A percentile compares a stretch with the other conserved stretches of the same genome.
phyloP scores from a whole-genome alignment of 2,329 filamentous ascomycete species.

The Cordyceps sp. region DNA sequence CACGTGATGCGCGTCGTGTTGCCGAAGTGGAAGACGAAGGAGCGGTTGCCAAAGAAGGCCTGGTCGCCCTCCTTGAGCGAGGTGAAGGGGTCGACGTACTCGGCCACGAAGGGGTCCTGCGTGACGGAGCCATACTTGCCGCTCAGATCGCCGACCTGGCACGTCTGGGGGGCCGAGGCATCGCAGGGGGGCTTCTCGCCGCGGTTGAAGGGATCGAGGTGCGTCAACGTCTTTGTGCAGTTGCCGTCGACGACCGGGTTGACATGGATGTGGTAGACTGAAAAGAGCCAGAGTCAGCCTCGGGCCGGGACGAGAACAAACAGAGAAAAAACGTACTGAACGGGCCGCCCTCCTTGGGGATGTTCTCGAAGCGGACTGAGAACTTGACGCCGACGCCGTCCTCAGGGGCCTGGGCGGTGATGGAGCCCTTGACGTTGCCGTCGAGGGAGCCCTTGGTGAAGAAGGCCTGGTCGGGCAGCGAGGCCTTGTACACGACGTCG shows the following conservation, averaged over 20 bases:
- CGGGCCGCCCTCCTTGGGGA: slow-evolving; percentile 39
- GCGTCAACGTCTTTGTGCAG: slow-evolving; percentile 50
- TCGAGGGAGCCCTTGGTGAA: slow-evolving; percentile 27
- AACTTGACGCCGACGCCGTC: slow-evolving; percentile 39
- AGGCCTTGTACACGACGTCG: slow-evolving; percentile 35
- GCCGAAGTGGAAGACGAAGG: slow-evolving; percentile 45
- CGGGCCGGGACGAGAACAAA: too few relatives aligned
- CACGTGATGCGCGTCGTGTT: slow-evolving; percentile 50
- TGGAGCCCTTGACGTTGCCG: slow-evolving; percentile 23
- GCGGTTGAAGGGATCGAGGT: slow-evolving; percentile 55
- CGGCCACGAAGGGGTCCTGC: slow-evolving; percentile 27
- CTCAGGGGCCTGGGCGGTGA: slow-evolving; percentile 27
- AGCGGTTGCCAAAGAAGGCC: slow-evolving; percentile 48
- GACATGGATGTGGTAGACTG: slow-evolving; percentile 60
- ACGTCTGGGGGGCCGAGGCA: slow-evolving; percentile 36
- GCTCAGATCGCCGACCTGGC: slow-evolving; percentile 61
- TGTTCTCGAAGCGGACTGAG: slow-evolving; percentile 36
- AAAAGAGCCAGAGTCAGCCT: too few relatives aligned
- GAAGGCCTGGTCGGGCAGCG: slow-evolving; percentile 34
- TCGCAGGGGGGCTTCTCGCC: slow-evolving; percentile 48
- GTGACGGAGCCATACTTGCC: slow-evolving; percentile 55
- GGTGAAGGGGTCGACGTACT: slow-evolving; percentile 40
- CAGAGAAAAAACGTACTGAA: slow-evolving; percentile 30
- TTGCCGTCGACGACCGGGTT: slow-evolving; percentile 48
- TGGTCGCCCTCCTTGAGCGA: slow-evolving; percentile 32